Evolutionary conservation across 495 filamentous ascomycete species (phyloP).

Genomic region (Lentithecium fluviatile): DNA sequence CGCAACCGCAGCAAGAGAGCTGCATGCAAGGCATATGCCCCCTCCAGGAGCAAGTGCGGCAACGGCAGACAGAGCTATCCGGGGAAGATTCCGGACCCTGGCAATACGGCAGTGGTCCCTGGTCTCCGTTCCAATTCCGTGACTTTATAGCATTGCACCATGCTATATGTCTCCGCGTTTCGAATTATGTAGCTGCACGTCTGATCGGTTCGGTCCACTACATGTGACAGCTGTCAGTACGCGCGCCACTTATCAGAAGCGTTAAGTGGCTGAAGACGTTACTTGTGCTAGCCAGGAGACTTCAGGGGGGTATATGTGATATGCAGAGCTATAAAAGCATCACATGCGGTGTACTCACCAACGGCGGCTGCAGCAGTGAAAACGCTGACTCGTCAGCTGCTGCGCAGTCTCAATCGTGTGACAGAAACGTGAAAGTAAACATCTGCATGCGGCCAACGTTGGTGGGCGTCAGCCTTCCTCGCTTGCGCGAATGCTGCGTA

Average conservation of each 20-base stretch:
- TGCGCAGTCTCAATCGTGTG: not conserved
- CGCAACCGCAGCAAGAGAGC: slow-evolving; percentile 23
- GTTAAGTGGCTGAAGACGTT: not conserved
- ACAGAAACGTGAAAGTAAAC: not conserved
- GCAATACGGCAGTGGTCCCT: slow-evolving; percentile 15
- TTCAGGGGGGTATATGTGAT: not conserved
- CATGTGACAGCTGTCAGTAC: slow-evolving; percentile 22
- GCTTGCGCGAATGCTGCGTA: no score
- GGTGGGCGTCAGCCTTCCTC: no score
- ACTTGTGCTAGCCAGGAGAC: not conserved
- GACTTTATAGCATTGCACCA: slow-evolving; percentile 12
- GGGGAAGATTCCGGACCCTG: slow-evolving; percentile 17
- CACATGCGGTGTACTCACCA: not conserved
- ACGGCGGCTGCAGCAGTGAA: not conserved
- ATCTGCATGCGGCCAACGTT: not conserved
- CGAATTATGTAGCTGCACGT: slow-evolving; percentile 23
- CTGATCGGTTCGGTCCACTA: not conserved
- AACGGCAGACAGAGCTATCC: slow-evolving; percentile 14
- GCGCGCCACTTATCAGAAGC: slow-evolving; percentile 9
- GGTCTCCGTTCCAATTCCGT: slow-evolving; percentile 23
- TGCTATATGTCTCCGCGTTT: slow-evolving; percentile 26
- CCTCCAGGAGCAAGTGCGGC: slow-evolving; percentile 8
- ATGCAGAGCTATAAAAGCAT: not conserved
- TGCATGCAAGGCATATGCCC: slow-evolving; percentile 30
- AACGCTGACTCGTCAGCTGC: not conserved